Conservation (phyloP, 192 early-diverging fungal species). For the Coemansia sp. region DNA sequence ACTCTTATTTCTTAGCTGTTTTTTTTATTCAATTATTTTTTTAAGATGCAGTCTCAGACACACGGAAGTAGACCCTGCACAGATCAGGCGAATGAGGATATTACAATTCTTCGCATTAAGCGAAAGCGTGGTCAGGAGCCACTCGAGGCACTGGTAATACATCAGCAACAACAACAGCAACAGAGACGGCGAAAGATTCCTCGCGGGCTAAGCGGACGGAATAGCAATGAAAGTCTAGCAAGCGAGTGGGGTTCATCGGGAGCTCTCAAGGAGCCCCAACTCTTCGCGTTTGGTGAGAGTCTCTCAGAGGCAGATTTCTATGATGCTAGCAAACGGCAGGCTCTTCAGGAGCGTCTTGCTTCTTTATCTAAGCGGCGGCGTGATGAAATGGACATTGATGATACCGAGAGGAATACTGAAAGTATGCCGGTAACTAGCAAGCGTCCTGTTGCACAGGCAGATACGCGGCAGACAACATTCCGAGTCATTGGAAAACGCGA, state of each 20-base stretch:
- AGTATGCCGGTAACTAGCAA: not conserved
- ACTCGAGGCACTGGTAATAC: conserved; percentile 59
- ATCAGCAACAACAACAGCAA: conserved; percentile 26
- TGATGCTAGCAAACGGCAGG: conserved; percentile 52
- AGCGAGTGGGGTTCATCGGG: conserved; percentile 8
- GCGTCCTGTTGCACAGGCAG: not conserved
- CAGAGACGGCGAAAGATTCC: conserved; percentile 9
- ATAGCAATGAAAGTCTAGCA: conserved; percentile 17
- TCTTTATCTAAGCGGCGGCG: conserved; percentile 12
- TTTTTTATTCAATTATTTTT: not conserved
- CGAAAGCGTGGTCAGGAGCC: conserved; percentile 75
- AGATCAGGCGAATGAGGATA: conserved; percentile 4
- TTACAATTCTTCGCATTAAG: conserved; percentile 74
- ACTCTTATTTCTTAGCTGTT: not conserved
- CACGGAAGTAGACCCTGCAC: not conserved
- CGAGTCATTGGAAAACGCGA: conserved; percentile 27
- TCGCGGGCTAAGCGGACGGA: not conserved
- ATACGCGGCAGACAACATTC: conserved; percentile 15
- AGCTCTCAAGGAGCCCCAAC: conserved; percentile 22
- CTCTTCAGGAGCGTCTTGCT: conserved; percentile 51
- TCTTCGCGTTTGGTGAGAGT: conserved; percentile 69
- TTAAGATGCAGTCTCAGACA: conserved; percentile 10
- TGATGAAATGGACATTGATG: conserved; percentile 16
- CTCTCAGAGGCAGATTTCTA: conserved; percentile 64
- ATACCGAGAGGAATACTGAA: no score